Evolutionary conservation across 352 stramenopile species (phyloP), one percentile per base, ranked within the genome.

Genomic region (Globisporangium paroecandrum): DNA sequence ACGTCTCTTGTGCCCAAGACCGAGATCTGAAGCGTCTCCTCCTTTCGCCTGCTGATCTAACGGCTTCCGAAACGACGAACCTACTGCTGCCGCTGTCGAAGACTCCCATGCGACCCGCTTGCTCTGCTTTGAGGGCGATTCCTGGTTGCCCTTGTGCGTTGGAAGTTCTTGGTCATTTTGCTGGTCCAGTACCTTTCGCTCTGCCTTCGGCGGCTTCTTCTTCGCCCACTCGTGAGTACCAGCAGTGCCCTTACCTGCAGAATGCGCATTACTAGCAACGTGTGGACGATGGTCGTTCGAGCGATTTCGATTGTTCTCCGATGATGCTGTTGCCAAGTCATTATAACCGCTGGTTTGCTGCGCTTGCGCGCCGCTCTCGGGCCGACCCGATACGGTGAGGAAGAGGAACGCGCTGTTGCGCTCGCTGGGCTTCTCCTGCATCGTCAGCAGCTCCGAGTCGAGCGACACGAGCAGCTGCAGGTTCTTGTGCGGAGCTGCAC

Each of bases 371-470:
- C 74, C 69, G 10, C 68, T 81, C 58, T 82, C 80, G 0, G 80
- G 82, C 1, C 78, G 75, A 8, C 82, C 78, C 22, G 69, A 71
- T 3, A 89, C 73, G 0, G 80, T 91, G 29, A 89, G 71, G 9
- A 89, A 60, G 6, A 91, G 69, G 29, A 76, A 82, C 12, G 63
- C 68, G 64, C 83, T 91, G 46, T 69, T 63, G 62, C 57, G 62
- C 15, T 90, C 81, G 15, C 60, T 70, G 5, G 83, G 83, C 15
- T 75, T 74, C 24, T 71, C 62, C 27, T 77, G 68, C 65, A 94
- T 84, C 12, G 77, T 74, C 34, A 94, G 66, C 55, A 93, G 71
- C 51, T 87, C 82, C 32, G 87, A 93, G 58, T 93, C 79, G 13
- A 94, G 65, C 32, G 81, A 78, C 5, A 94, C 80, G 22, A 93